Percentiles rank a stretch among this genome's conserved stretches.
phyloP scores from a whole-genome alignment of 441 rosid species.

The Erodium moschatum region DNA sequence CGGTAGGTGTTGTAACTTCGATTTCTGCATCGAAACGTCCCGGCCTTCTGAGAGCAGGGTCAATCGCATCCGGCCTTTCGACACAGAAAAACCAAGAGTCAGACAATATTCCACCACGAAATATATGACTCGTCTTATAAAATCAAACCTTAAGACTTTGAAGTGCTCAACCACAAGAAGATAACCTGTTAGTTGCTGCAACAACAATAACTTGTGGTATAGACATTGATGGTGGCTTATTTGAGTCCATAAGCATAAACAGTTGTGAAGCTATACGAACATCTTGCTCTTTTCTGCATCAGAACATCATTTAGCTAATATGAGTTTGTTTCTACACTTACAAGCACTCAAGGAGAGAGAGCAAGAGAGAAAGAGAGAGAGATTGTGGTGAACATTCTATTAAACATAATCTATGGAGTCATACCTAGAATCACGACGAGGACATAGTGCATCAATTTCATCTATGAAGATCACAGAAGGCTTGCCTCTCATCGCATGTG shows the following conservation, averaged over 20 bases:
- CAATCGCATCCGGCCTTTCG: slow-evolving; percentile 62
- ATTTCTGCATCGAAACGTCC: slow-evolving; percentile 79
- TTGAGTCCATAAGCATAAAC: slow-evolving; percentile 66
- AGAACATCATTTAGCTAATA: slow-evolving; percentile 14
- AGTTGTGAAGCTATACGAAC: slow-evolving; percentile 79
- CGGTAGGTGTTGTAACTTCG: slow-evolving; percentile 77
- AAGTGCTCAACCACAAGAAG: slow-evolving; percentile 11
- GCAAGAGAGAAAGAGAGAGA: background rate
- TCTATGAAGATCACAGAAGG: slow-evolving; percentile 85
- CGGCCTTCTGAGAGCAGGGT: slow-evolving; percentile 68
- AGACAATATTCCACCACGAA: background rate
- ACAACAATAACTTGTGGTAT: slow-evolving; percentile 57
- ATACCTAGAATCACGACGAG: slow-evolving; percentile 69
- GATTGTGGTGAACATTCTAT: background rate
- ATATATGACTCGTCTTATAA: background rate
- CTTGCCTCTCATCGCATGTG: slow-evolving; percentile 50
- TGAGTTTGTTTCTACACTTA: background rate
- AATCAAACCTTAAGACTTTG: background rate
- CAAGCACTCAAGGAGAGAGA: background rate
- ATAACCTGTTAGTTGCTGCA: slow-evolving; percentile 86
- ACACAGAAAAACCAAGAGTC: background rate
- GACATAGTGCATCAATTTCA: slow-evolving; percentile 84
- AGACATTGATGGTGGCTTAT: slow-evolving; percentile 38
- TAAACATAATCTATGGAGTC: background rate
- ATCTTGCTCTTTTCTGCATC: slow-evolving; percentile 69